Evolutionary conservation across 768 basidiomycete species (phyloP), one percentile per base, ranked within the genome.

Genomic region (Phylloporus sp.): DNA sequence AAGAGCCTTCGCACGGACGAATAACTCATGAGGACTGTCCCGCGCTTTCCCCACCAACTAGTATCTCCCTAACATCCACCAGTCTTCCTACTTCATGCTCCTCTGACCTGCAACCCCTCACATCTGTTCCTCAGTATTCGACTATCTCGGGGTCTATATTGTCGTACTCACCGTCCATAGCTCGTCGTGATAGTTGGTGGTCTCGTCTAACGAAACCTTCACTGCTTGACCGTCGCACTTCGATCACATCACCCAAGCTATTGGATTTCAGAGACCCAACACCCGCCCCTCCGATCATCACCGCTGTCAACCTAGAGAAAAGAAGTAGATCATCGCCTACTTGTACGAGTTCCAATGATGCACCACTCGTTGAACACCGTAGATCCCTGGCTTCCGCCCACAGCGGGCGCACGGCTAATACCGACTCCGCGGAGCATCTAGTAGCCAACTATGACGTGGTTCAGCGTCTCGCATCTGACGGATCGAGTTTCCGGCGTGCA

Each of bases 151-250:
- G 71, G 56, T 66, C 73, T 34, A 50, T 66, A 52, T 50, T 71
- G 14, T 65, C 70, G 4, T 69, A 69, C 27, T 69, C 64, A 20
- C 71, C 71, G 34, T 71, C 77, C 1, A 71, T 89, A 37, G 77
- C 78, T 35, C 74, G 87, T 7, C 82, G 79, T 33, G 80, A 87
- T 59, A 80, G 75, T 10, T 90, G 89, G 86, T 93, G 89, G 84
- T 66, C 74, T 9, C 81, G 85, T 3, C 82, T 93, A 57, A 71
- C 85, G 13, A 78, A 77, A 44, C 77, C 81, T 15, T 76, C 79
- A 27, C 70, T 87, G 40, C 71, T 85, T 22, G 85, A 86, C 52
- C 75, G 81, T 32, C 71, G 73, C 21, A 49, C 66, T 10, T 80
- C 74, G 55, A 71, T 71, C 44, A 66, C 66, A 45, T 59, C 66